phyloP scores from a whole-genome alignment of 352 stramenopile genomes.

The Phytophthora fragariaefolia region DNA sequence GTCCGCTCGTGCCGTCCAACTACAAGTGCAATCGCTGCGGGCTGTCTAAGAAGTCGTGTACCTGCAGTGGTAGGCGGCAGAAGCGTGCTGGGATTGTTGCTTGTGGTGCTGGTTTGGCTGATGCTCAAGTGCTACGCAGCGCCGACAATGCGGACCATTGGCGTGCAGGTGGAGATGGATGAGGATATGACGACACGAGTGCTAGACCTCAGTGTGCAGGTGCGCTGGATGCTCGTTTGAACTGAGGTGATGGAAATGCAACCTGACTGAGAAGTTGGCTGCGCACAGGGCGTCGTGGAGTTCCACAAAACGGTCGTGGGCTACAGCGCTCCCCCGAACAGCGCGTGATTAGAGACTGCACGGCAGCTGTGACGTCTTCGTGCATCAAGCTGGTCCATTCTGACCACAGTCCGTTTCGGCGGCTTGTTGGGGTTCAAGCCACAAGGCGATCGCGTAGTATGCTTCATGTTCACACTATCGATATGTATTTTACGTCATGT shows the following conservation, averaged over 20 bases:
- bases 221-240: conserved; percentile 14
- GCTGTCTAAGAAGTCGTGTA: conserved; percentile 78
- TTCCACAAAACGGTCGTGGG: conserved; percentile 65
- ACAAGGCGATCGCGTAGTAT: conserved; percentile 9
- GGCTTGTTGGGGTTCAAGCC: conserved; percentile 9
- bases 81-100: not conserved
- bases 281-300: conserved; percentile 65
- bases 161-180: conserved; percentile 81
- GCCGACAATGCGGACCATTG: conserved; percentile 67
- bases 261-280: not conserved
- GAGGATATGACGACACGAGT: conserved; percentile 82
- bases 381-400: conserved; percentile 24
- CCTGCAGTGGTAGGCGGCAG: conserved; percentile 70
- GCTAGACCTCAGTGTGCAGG: conserved; percentile 80
- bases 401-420: conserved; percentile 20
- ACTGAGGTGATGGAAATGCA: not conserved
- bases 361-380: conserved; percentile 10
- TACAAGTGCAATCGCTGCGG: conserved; percentile 85
- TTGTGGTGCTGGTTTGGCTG: not conserved
- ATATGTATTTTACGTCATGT: conserved; percentile 46
- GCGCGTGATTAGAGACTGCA: conserved; percentile 25
- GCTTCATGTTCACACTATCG: conserved; percentile 18
- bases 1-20: conserved; percentile 79
- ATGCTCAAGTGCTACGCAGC: conserved; percentile 38
- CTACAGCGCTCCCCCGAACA: conserved; percentile 53